phyloP scores from a whole-genome alignment of 257 asterid species.

The Solanum okadae region DNA sequence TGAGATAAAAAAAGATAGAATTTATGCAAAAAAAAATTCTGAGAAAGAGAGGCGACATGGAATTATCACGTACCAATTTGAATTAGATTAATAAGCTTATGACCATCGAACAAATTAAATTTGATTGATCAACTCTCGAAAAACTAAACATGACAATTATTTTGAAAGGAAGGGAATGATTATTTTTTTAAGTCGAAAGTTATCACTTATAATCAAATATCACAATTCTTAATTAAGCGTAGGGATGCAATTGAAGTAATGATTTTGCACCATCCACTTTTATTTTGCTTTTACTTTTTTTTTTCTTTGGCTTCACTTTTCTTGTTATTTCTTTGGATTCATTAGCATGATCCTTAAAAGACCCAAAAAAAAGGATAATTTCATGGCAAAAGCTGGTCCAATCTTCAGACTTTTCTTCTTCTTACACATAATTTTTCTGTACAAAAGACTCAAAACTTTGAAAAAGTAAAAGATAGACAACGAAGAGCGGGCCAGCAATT shows the following conservation, averaged over 20 bases:
- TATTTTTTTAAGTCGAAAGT: neutral
- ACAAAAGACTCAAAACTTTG: neutral
- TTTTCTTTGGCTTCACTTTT: neutral
- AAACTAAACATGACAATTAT: neutral
- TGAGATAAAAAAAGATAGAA: no score
- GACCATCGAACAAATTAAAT: no score
- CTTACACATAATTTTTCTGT: neutral
- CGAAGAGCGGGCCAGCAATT: neutral
- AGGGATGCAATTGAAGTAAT: neutral
- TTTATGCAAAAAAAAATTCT: no score
- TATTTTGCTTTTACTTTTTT: neutral
- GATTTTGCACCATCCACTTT: neutral
- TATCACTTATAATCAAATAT: neutral
- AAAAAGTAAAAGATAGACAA: neutral
- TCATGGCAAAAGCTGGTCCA: neutral
- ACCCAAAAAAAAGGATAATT: neutral
- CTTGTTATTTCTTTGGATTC: neutral
- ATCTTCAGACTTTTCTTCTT: neutral
- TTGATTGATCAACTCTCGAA: no score
- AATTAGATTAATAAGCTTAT: no score
- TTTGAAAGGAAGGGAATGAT: neutral
- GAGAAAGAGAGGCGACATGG: no score
- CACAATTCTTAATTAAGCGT: neutral
- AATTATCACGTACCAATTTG: no score
- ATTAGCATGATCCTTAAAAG: neutral